Evolutionary conservation across 495 filamentous ascomycete genomes (phyloP), one percentile per base, ranked within the genome.

Genomic region (Hypoxylon fuscum): DNA sequence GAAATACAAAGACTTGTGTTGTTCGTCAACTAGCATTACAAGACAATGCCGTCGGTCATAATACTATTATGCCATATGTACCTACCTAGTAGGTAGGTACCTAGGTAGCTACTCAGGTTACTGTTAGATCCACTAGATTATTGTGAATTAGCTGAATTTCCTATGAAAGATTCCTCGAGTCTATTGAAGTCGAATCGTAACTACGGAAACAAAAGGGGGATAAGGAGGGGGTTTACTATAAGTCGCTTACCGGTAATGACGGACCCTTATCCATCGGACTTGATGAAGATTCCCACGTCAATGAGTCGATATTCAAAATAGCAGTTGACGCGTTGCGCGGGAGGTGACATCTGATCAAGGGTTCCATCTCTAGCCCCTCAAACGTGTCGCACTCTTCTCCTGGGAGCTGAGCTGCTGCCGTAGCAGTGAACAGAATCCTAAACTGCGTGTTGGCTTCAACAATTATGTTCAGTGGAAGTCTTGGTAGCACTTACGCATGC

Each of bases 401-500:
- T 15, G 43, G 59, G 8, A 62, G 21, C 23, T 56, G 15, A 6
- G 21, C 14, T 17, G 12, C 38, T 7, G 25, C 46, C 17, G 38
- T 40, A 14, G 47, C 47, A 23, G 18, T 10, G n/a, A 59, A 59
- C 23, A 59, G 31, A 0, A 59, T 41, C 22, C 17, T 31, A 18
- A 4, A 22, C 21, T 3, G 10, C 1, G 14, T 37, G 21, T 29
- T 3, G 18, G 15, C 27, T 1, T 7, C 44, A 6, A 27, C 4
- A 40, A 15, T 23, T 5, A 2, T 14, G 6, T 15, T 15, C 12
- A 2, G 12, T n/a, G 12, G 15, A 8, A 27, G 8, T 27, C 21
- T 25, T 14, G 22, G 29, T 42, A 35, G 12, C 23, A 59, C 62
- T 32, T 57, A 71, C 68, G 70, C 57, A 46, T 69, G 59, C 6